phyloP scores from a whole-genome alignment of 2,329 filamentous ascomycete genomes.

The Sporothrix brunneoviolacea region DNA sequence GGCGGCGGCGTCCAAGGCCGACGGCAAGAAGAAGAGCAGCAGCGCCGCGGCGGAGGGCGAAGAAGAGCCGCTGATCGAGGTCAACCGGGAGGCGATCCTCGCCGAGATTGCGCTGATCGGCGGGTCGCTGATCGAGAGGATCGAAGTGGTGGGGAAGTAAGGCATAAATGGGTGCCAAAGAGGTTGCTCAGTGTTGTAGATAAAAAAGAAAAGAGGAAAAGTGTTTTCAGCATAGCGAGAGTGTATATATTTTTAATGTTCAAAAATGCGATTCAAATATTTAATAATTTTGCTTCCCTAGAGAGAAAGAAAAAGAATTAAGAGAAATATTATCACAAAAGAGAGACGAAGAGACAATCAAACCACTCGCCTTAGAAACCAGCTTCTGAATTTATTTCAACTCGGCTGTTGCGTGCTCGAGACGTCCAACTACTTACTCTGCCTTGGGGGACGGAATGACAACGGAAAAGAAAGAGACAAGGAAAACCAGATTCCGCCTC shows the following conservation, averaged over 20 bases:
- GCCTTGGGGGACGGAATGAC: too few species aligned
- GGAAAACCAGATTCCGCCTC: too few species aligned
- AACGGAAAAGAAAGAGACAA: too few species aligned
- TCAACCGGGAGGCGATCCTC: constrained; percentile 63
- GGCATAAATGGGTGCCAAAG: neutral
- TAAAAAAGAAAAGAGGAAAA: neutral
- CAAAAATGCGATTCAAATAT: neutral
- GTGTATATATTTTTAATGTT: neutral
- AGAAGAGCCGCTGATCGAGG: constrained; percentile 40
- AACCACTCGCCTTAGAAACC: too few species aligned
- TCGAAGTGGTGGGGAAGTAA: constrained; percentile 40
- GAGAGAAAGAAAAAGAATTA: neutral
- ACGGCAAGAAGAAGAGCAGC: neutral
- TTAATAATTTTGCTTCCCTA: neutral
- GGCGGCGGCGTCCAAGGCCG: neutral
- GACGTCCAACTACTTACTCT: too few species aligned
- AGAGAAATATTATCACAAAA: too few species aligned
- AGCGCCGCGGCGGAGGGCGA: constrained; percentile 15
- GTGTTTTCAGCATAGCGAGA: constrained; percentile 1
- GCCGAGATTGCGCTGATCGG: constrained; percentile 66
- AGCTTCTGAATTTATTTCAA: too few species aligned
- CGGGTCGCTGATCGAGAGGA: constrained; percentile 59
- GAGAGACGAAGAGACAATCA: too few species aligned
- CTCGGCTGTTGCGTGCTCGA: too few species aligned
- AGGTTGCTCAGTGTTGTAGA: neutral